Percentiles rank a stretch among this genome's conserved stretches.
Conservation (phyloP, 805 yeast genomes). For the Hanseniaspora lachancei region DNA sequence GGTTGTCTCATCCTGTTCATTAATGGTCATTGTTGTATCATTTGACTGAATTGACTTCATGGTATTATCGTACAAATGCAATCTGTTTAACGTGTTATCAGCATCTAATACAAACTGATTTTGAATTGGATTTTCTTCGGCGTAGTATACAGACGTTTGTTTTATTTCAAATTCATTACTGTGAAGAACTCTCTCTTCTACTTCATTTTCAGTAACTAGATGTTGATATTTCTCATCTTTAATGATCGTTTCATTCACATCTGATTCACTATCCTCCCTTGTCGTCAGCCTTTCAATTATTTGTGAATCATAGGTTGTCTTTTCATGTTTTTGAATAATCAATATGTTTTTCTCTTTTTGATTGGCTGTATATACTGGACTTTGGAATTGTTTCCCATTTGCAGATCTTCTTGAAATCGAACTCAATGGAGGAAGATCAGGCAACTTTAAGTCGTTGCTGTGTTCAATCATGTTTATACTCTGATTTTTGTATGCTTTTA, state of each 20-base stretch:
- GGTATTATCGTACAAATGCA: not conserved
- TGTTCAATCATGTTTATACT: not conserved
- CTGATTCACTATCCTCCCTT: not conserved
- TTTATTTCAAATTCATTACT: not conserved
- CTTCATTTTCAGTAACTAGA: not conserved
- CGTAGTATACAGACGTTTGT: not conserved
- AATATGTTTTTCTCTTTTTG: not conserved
- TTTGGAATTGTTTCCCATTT: not conserved
- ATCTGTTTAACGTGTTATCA: slow-evolving; percentile 4
- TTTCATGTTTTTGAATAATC: not conserved
- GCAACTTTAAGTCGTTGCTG: not conserved
- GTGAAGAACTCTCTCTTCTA: not conserved
- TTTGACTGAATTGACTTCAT: not conserved
- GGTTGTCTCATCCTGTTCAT: not conserved
- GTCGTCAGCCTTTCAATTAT: not conserved
- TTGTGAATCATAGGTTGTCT: not conserved
- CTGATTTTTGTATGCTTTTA: not conserved
- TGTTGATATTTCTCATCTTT: not conserved
- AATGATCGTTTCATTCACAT: not conserved
- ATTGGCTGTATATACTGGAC: not conserved
- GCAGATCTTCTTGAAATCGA: slow-evolving; percentile 8
- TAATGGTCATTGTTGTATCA: not conserved
- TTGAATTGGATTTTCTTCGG: not conserved
- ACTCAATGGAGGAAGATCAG: slow-evolving; percentile 10
- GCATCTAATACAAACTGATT: slow-evolving; percentile 5